These are phyloP conservation scores for Lodderomyces oxycetoniae DNA, from an alignment of 1,139 yeast species.

Conservation along the genomic window DNA sequence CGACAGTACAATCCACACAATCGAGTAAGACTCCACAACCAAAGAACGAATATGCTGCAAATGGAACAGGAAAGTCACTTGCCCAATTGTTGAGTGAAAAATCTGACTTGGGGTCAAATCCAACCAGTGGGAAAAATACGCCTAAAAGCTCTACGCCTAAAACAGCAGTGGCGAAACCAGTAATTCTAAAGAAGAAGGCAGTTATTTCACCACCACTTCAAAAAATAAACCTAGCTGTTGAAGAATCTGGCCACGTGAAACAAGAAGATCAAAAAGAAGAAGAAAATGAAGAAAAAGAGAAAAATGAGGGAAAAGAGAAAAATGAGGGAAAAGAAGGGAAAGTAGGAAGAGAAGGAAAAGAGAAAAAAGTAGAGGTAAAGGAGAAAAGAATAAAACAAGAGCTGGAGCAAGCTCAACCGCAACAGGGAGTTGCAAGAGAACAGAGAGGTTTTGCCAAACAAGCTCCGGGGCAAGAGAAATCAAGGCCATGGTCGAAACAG, in stretches of 20 bases:
- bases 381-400: not conserved
- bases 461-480: not conserved
- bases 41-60: conserved; percentile 6
- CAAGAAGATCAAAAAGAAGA: conserved; percentile 5
- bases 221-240: conserved; percentile 11
- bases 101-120: conserved; percentile 15
- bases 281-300: not conserved
- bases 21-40: conserved; percentile 2
- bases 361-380: not conserved
- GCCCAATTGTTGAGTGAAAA: conserved; percentile 36
- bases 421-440: not conserved
- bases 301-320: not conserved
- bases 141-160: conserved; percentile 19
- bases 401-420: not conserved
- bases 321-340: not conserved
- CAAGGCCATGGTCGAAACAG: too few species aligned
- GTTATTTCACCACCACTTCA: conserved; percentile 14
- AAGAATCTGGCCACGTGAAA: conserved; percentile 10
- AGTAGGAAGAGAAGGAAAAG: not conserved
- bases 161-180: conserved; percentile 31
- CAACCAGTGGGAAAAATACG: conserved; percentile 16
- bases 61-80: conserved; percentile 29
- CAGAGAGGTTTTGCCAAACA: not conserved
- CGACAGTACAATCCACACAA: not conserved
- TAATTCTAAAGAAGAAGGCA: conserved; percentile 37